A percentile compares a stretch with the other conserved stretches of the same genome.
phyloP scores from a whole-genome alignment of 192 early-diverging fungal genomes.

The Entomortierella chlamydospora region DNA sequence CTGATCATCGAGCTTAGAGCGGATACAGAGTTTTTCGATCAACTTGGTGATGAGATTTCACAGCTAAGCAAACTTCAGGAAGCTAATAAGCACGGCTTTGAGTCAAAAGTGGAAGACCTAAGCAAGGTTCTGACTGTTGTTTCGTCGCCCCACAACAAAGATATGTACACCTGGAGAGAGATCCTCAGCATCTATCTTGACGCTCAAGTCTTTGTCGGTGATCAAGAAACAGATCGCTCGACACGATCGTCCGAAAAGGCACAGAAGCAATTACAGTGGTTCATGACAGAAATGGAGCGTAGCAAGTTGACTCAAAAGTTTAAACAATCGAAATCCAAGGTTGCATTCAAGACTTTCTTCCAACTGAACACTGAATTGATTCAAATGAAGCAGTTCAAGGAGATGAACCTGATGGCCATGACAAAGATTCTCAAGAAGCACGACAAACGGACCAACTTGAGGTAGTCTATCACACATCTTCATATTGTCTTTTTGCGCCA shows the following conservation, averaged over 20 bases:
- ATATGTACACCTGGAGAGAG: constrained; percentile 80
- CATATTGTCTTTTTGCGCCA: neutral
- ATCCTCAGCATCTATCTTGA: constrained; percentile 78
- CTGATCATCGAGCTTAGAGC: constrained; percentile 57
- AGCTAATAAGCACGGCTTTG: constrained; percentile 63
- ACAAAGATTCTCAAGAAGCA: constrained; percentile 92
- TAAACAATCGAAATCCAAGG: constrained; percentile 25
- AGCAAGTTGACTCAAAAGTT: constrained; percentile 55
- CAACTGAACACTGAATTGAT: constrained; percentile 78
- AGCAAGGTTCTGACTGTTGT: constrained; percentile 64
- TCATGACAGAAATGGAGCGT: constrained; percentile 62
- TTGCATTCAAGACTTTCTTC: constrained; percentile 65
- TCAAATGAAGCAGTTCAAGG: constrained; percentile 76
- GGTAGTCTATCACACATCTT: constrained; percentile 27
- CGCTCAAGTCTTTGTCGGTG: constrained; percentile 75
- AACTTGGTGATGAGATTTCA: constrained; percentile 66
- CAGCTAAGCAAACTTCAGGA: constrained; percentile 68
- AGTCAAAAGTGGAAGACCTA: constrained; percentile 64
- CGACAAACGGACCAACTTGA: constrained; percentile 83
- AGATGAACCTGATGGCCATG: constrained; percentile 81
- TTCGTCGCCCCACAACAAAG: constrained; percentile 78
- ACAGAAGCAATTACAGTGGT: constrained; percentile 70
- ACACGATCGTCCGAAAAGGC: constrained; percentile 63
- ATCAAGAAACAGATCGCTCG: constrained; percentile 67
- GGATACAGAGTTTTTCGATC: constrained; percentile 70